Evolutionary conservation across 1,284 basidiomycete genomes (phyloP), one percentile per base, ranked within the genome.

Genomic region (Rugosomyces carneus): DNA sequence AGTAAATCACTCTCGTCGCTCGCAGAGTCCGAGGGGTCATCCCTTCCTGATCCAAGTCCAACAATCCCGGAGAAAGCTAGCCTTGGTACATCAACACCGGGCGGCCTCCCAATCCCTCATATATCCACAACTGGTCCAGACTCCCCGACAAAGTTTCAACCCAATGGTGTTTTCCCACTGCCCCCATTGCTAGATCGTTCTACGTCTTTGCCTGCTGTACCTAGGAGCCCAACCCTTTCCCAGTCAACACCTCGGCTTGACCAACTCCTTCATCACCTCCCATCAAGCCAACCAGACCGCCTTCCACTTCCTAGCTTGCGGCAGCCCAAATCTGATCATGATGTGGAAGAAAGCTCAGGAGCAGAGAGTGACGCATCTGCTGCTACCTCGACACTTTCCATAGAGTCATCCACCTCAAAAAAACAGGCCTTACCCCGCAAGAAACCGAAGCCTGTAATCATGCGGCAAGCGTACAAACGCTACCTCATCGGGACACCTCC

Each of bases 401-500:
- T 57, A 53, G 51, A 64, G 24, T 59, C 62, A 16, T 52, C 54
- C 3, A 38, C 56, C 21, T 31, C 53, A 13, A n/a, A 19, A 0
- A 45, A 7, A 13, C 38, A 42, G 13, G 34, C 38, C 3, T 27
- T 34, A n/a, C 45, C 43, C 24, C 38, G 57, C 45, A 64, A 60
- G 48, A 66, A 67, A 42, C 53, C 59, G 2, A 81, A 84, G 52
- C 81, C 81, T 37, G 76, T 83, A 47, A 72, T 95, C 41, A 74
- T 87, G 61, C 80, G 89, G 1, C 75, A 88, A 5, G 92, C 92
- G 11, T 92, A 90, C 69, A 97, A 97, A 67, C 85, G 93, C 6
- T 97, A 95, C 64, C 80, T 97, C 49, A 89, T 97, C 57, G 80
- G 86, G 3, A 78, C 76, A 0, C 84, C 90, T 0, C 93, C 93